Evolutionary conservation across 331 rosid species (phyloP).

Genomic region (Pyrus hybrid): DNA sequence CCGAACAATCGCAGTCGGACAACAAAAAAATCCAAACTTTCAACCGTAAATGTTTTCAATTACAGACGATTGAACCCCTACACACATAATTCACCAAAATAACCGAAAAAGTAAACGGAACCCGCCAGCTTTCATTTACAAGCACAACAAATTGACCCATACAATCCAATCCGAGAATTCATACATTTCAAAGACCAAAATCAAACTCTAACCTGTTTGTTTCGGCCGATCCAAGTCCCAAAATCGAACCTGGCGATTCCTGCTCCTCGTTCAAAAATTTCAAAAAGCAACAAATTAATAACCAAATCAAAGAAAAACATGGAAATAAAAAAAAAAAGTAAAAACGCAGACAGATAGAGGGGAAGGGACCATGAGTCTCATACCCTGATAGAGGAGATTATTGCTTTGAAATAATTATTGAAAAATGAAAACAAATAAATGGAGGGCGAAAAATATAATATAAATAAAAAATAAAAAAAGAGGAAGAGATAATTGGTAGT

Average conservation of each 20-base stretch:
- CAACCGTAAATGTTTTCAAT: not conserved
- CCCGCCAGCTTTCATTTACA: not conserved
- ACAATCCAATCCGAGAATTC: not conserved
- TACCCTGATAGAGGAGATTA: conserved; percentile 36
- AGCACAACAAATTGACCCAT: not conserved
- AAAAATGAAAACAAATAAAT: not conserved
- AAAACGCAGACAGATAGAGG: not conserved
- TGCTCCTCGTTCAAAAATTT: not conserved
- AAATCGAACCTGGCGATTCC: conserved; percentile 16
- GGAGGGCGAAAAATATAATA: not conserved
- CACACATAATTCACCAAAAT: not conserved
- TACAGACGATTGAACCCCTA: not conserved
- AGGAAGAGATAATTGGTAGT: not conserved
- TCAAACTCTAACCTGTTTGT: conserved; percentile 24
- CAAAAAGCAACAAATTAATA: not conserved
- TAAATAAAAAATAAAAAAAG: not conserved
- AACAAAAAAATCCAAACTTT: not conserved
- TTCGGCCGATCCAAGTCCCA: conserved; percentile 23
- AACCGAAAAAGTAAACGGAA: not conserved
- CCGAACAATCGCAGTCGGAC: not conserved
- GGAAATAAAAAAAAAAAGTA: not conserved
- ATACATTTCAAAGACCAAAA: not conserved
- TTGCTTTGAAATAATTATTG: not conserved
- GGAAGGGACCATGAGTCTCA: not conserved
- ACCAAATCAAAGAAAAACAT: not conserved